These are phyloP conservation scores for Tripterygium wilfordii DNA, from an alignment of 177 flowering plant genomes.

Conservation along the genomic window DNA sequence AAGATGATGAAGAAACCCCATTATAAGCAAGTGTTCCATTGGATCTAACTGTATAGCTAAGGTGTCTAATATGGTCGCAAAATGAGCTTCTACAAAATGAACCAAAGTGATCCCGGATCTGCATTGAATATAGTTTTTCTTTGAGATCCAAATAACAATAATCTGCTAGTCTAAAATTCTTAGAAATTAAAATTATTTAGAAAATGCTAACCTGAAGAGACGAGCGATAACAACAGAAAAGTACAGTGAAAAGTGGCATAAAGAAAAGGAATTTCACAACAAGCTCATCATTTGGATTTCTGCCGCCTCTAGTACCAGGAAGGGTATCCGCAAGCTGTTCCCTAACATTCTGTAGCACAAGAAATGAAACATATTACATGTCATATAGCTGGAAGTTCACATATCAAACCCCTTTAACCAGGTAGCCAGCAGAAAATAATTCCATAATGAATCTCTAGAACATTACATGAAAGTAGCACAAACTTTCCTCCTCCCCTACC, in stretches of 20 bases:
- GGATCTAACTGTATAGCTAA: constrained; percentile 54
- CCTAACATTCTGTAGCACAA: constrained; percentile 66
- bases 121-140: constrained; percentile 3
- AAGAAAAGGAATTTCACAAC: constrained; percentile 62
- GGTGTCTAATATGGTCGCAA: constrained; percentile 54
- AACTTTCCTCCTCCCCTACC: too few relatives aligned
- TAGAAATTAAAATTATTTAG: constrained; percentile 7
- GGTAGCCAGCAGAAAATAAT: too few relatives aligned
- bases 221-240: constrained; percentile 53
- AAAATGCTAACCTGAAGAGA: constrained; percentile 50
- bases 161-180: neutral
- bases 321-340: constrained; percentile 70
- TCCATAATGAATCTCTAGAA: too few relatives aligned
- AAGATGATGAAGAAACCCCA: constrained; percentile 43
- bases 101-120: constrained; percentile 1
- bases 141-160: neutral
- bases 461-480: too few relatives aligned
- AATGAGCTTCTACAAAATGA: constrained; percentile 44
- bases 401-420: too few relatives aligned
- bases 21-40: constrained; percentile 51
- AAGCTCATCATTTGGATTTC: constrained; percentile 54
- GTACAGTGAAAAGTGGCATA: constrained; percentile 55
- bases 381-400: neutral
- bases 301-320: constrained; percentile 97
- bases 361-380: too few relatives aligned